These are phyloP conservation scores for Fusarium chaquense DNA, from an alignment of 2,329 filamentous ascomycete species.

Conservation along the genomic window DNA sequence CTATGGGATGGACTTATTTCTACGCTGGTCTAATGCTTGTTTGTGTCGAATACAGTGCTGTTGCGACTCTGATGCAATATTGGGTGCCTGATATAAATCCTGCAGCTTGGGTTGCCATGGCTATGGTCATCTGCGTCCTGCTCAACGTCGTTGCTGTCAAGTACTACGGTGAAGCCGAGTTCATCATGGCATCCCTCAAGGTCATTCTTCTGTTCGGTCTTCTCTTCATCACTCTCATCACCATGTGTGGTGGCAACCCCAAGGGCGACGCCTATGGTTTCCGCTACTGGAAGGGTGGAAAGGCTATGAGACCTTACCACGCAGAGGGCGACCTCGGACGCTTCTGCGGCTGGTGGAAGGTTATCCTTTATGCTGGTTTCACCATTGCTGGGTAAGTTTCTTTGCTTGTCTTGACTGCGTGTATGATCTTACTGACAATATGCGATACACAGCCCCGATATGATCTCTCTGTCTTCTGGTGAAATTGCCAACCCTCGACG, in stretches of 20 bases:
- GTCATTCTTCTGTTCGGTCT: constrained; percentile 65
- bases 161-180: constrained; percentile 59
- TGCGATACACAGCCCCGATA: constrained; percentile 64
- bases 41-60: constrained; percentile 59
- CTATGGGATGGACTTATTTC: constrained; percentile 65
- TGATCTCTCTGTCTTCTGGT: constrained; percentile 67
- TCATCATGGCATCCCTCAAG: constrained; percentile 68
- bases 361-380: constrained; percentile 75
- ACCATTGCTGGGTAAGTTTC: constrained; percentile 64
- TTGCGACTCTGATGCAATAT: constrained; percentile 59
- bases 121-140: constrained; percentile 59
- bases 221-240: constrained; percentile 73
- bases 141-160: constrained; percentile 63
- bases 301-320: constrained; percentile 53
- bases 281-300: constrained; percentile 62
- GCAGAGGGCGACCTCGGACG: constrained; percentile 65
- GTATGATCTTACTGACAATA: not conserved
- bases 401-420: not conserved
- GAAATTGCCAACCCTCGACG: constrained; percentile 74
- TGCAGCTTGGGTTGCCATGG: constrained; percentile 63
- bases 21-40: constrained; percentile 61
- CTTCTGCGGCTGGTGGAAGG: constrained; percentile 68
- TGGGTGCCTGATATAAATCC: constrained; percentile 58
- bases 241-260: constrained; percentile 77
- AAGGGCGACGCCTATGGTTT: constrained; percentile 73